These are phyloP conservation scores for Pseudogymnoascus sp. DNA, from an alignment of 2,329 filamentous ascomycete genomes.

Conservation along the genomic window DNA sequence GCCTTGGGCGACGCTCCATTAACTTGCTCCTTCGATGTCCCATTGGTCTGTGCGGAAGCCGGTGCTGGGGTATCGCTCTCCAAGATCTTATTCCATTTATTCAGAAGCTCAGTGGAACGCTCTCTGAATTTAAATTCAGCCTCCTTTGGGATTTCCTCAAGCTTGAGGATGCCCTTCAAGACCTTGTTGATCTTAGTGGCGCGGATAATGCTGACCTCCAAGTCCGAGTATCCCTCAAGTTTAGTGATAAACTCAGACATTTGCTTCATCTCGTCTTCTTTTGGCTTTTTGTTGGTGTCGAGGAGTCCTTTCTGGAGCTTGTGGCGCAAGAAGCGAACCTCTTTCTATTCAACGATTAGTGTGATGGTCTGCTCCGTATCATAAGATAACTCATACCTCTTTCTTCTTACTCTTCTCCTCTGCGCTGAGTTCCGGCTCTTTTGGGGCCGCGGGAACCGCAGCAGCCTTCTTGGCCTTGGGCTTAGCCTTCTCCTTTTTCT, in stretches of 20 bases:
- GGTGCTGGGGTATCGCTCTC: conserved; percentile 46
- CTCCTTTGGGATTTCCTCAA: conserved; percentile 74
- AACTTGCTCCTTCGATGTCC: conserved; percentile 29
- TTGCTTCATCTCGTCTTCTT: conserved; percentile 71
- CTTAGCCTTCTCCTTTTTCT: conserved; percentile 29
- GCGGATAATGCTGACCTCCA: conserved; percentile 84
- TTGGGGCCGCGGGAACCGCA: conserved; percentile 39
- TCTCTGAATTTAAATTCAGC: conserved; percentile 84
- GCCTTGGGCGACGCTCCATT: conserved; percentile 33
- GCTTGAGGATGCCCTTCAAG: conserved; percentile 85
- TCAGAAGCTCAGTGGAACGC: conserved; percentile 70
- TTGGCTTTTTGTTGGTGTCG: conserved; percentile 74
- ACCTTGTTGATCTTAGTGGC: conserved; percentile 98
- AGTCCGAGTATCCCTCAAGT: conserved; percentile 32
- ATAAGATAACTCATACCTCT: conserved; percentile 38
- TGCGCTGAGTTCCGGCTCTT: conserved; percentile 50
- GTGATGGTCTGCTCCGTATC: not conserved
- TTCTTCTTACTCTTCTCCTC: conserved; percentile 54
- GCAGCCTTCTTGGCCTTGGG: conserved; percentile 49
- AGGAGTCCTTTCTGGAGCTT: conserved; percentile 92
- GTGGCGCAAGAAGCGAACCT: conserved; percentile 89
- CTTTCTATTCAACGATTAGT: conserved; percentile 46
- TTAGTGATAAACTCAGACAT: conserved; percentile 75
- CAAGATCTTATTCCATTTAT: conserved; percentile 83
- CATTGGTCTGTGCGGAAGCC: conserved; percentile 25